Evolutionary conservation across 2,329 filamentous ascomycete species (phyloP).

Genomic region (Fusarium sulawesiense): DNA sequence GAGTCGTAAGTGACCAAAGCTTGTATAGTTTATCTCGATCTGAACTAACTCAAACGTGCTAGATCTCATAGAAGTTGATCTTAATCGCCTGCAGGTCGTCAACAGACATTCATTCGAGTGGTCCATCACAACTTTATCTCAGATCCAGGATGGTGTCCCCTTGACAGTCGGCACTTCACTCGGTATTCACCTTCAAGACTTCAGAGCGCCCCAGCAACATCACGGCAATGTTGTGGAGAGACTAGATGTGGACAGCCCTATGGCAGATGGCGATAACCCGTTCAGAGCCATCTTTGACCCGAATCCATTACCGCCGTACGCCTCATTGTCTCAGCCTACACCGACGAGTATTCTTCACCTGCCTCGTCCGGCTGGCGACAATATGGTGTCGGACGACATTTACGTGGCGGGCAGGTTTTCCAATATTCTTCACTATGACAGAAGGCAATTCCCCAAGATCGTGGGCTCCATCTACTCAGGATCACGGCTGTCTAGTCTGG

Average conservation of each 20-base stretch:
- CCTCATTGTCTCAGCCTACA: slow-evolving; percentile 81
- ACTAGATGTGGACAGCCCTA: slow-evolving; percentile 51
- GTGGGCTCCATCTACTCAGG: slow-evolving; percentile 86
- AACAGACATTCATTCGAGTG: slow-evolving; percentile 80
- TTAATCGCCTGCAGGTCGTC: slow-evolving; percentile 76
- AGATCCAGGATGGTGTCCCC: slow-evolving; percentile 72
- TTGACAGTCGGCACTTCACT: slow-evolving; percentile 86
- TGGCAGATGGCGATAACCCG: slow-evolving; percentile 44
- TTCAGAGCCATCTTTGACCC: slow-evolving; percentile 61
- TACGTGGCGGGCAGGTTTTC: slow-evolving; percentile 91
- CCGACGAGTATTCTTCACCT: slow-evolving; percentile 86
- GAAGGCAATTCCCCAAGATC: slow-evolving; percentile 83
- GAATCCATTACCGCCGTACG: slow-evolving; percentile 68
- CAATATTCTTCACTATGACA: slow-evolving; percentile 88
- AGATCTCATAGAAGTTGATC: slow-evolving; percentile 82
- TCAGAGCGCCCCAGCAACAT: slow-evolving; percentile 60
- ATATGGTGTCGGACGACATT: slow-evolving; percentile 78
- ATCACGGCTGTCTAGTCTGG: slow-evolving; percentile 78
- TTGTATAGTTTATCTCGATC: background rate
- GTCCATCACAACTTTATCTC: slow-evolving; percentile 85
- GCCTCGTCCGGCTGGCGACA: slow-evolving; percentile 63
- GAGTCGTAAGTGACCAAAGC: slow-evolving; percentile 62
- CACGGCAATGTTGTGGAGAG: slow-evolving; percentile 52
- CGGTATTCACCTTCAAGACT: slow-evolving; percentile 86
- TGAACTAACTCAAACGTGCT: background rate